phyloP scores from a whole-genome alignment of 768 basidiomycete species.

The Cyclocybe aegerita region DNA sequence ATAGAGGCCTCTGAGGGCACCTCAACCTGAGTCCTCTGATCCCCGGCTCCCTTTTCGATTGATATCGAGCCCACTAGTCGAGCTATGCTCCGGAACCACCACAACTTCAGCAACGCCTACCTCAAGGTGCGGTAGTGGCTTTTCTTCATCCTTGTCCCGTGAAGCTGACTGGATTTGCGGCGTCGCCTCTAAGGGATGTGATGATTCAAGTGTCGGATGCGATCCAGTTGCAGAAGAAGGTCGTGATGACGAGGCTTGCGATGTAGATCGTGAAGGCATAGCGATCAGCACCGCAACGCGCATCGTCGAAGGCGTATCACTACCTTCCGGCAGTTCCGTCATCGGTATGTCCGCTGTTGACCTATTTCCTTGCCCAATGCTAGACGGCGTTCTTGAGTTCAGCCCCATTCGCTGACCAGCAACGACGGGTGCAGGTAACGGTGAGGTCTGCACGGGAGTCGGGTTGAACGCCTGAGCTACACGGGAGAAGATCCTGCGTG shows the following conservation, averaged over 20 bases:
- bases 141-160: no score
- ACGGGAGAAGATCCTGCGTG: conserved; percentile 12
- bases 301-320: conserved; percentile 15
- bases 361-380: not conserved
- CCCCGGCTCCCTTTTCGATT: no score
- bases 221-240: not conserved
- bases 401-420: not conserved
- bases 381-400: not conserved
- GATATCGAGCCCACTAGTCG: no score
- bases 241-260: conserved; percentile 1
- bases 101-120: no score
- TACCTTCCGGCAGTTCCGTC: conserved; percentile 4
- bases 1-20: no score
- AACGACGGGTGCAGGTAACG: conserved; percentile 12
- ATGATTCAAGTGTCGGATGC: not conserved
- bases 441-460: conserved; percentile 16
- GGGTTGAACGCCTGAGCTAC: conserved; percentile 17
- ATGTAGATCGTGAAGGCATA: conserved; percentile 26
- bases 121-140: no score
- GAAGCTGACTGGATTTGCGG: no score
- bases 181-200: no score
- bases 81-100: no score
- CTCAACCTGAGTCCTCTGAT: no score
- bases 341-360: not conserved
- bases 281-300: conserved; percentile 33